Evolutionary conservation across 2,329 filamentous ascomycete species (phyloP).

Genomic region (Botrytis deweyae): DNA sequence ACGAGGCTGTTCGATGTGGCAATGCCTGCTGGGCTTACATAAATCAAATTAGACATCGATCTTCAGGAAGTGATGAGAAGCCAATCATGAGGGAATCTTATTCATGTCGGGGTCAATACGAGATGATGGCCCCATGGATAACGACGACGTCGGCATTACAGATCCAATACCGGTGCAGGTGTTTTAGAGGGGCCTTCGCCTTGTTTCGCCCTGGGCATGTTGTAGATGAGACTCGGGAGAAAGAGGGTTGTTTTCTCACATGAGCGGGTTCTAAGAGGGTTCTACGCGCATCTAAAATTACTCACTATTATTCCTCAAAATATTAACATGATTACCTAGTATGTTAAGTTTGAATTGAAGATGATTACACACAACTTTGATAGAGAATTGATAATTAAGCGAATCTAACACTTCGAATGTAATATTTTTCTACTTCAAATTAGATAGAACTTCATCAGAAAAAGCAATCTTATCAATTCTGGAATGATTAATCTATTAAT

Average conservation of each 20-base stretch:
- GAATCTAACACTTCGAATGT: not conserved
- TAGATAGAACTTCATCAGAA: not conserved
- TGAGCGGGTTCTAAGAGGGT: not conserved
- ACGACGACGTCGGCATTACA: slow-evolving; percentile 4
- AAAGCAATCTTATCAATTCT: not conserved
- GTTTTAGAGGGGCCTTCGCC: not conserved
- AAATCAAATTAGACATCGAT: not conserved
- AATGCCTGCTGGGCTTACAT: slow-evolving; percentile 1
- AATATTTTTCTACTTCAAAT: not conserved
- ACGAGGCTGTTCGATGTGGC: not conserved
- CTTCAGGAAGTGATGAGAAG: not conserved
- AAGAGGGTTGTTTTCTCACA: not conserved
- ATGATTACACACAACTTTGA: not conserved
- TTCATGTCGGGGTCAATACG: slow-evolving; percentile 3
- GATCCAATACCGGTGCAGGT: not conserved
- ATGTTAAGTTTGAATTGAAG: not conserved
- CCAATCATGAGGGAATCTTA: not conserved
- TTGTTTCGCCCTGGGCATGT: not conserved
- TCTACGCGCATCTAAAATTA: not conserved
- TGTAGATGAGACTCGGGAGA: slow-evolving; percentile 1
- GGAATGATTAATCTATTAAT: not conserved
- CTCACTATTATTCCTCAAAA: not conserved
- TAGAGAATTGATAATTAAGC: not conserved
- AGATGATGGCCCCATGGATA: slow-evolving; percentile 11
- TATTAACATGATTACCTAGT: not conserved